A percentile compares a stretch with the other conserved stretches of the same genome.
phyloP scores from a whole-genome alignment of 495 filamentous ascomycete genomes.

The Hyphodiscus hymeniophilus region DNA sequence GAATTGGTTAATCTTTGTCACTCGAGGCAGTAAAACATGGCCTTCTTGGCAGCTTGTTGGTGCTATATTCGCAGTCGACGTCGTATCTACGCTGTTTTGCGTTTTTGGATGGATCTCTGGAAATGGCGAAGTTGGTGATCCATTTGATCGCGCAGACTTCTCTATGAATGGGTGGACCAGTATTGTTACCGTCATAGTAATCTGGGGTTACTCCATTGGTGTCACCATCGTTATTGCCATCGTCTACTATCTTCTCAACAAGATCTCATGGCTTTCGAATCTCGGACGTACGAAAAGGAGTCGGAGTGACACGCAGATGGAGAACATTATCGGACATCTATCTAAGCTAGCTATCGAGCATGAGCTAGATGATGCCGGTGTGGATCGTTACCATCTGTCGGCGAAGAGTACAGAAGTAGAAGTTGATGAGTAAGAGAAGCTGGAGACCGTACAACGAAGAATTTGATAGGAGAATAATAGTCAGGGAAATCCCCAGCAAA shows the following conservation, averaged over 20 bases:
- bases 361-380: constrained; percentile 38
- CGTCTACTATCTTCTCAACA: constrained; percentile 66
- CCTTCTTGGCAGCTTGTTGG: constrained; percentile 66
- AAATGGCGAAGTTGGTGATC: constrained; percentile 32
- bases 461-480: too few species aligned
- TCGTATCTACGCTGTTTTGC: constrained; percentile 61
- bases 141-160: constrained; percentile 36
- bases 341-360: constrained; percentile 70
- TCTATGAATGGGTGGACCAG: constrained; percentile 53
- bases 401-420: constrained; percentile 56
- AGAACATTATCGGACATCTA: constrained; percentile 71
- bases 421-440: constrained; percentile 51
- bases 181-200: constrained; percentile 69
- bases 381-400: constrained; percentile 50
- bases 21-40: constrained; percentile 61
- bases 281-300: constrained; percentile 73
- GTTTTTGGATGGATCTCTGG: constrained; percentile 60
- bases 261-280: constrained; percentile 59
- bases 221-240: constrained; percentile 73
- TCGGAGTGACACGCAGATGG: constrained; percentile 64
- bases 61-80: constrained; percentile 65
- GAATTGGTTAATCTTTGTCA: constrained; percentile 77
- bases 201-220: constrained; percentile 73
- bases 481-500: too few species aligned
- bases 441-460: too few species aligned